Percentiles rank a stretch among this genome's conserved stretches.
These are phyloP conservation scores for Stagonosporopsis cucurbitacearum DNA, from an alignment of 2,329 filamentous ascomycete genomes.

Conservation along the genomic window DNA sequence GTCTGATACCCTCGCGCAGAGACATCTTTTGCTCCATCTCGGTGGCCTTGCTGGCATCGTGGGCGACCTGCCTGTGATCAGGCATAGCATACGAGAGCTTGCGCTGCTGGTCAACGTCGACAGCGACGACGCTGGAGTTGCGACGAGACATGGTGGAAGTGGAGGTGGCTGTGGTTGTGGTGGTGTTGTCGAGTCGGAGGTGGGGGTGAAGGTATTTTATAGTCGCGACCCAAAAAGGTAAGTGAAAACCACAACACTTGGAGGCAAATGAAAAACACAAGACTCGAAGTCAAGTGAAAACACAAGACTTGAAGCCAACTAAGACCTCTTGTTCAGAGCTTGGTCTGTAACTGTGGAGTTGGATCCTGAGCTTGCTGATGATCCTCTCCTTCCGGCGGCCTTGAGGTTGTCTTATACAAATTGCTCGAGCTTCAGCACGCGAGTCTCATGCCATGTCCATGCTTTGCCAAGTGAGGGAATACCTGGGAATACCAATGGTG, in stretches of 20 bases:
- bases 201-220: background rate
- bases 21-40: conserved; percentile 57
- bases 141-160: conserved; percentile 42
- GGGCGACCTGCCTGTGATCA: conserved; percentile 36
- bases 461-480: conserved; percentile 26
- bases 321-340: conserved; percentile 18
- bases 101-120: conserved; percentile 41
- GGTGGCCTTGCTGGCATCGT: conserved; percentile 47
- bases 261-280: too few relatives aligned
- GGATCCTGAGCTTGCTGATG: conserved; percentile 24
- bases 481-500: conserved; percentile 20
- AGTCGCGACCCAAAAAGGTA: background rate
- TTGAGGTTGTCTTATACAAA: conserved; percentile 30
- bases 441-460: conserved; percentile 18
- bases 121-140: conserved; percentile 41
- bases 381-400: conserved; percentile 18
- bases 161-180: too few relatives aligned
- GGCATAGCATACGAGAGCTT: conserved; percentile 38
- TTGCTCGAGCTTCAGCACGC: conserved; percentile 16
- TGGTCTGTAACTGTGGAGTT: conserved; percentile 26
- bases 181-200: conserved; percentile 3
- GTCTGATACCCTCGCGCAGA: conserved; percentile 73
- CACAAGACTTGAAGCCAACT: conserved; percentile 13
- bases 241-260: too few relatives aligned
- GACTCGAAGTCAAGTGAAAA: conserved; percentile 19